Percentiles rank a stretch among this genome's conserved stretches.
Conservation (phyloP, 805 yeast genomes). For the Pichia manshurica region DNA sequence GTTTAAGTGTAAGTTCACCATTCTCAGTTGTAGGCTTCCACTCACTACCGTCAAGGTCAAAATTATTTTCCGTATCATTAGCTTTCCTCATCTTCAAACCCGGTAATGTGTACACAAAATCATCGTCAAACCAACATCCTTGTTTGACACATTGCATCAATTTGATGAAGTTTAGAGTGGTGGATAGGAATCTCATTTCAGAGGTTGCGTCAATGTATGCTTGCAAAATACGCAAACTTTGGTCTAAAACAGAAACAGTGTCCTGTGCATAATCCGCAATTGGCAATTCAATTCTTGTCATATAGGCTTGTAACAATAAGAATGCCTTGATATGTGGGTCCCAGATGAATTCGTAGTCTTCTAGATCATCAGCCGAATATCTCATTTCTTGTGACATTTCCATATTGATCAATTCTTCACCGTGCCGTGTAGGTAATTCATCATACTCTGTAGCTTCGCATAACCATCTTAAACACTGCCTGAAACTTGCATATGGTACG, state of each 20-base stretch:
- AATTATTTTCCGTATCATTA: slow-evolving; percentile 15
- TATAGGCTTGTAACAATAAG: slow-evolving; percentile 65
- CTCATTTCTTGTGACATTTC: slow-evolving; percentile 75
- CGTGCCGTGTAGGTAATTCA: slow-evolving; percentile 85
- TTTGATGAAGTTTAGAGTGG: slow-evolving; percentile 56
- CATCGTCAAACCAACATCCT: slow-evolving; percentile 79
- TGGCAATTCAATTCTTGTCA: slow-evolving; percentile 72
- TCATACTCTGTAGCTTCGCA: slow-evolving; percentile 71
- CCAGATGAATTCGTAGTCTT: slow-evolving; percentile 62
- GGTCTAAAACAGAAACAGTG: slow-evolving; percentile 88
- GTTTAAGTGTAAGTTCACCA: slow-evolving; percentile 29
- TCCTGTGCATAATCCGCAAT: slow-evolving; percentile 95
- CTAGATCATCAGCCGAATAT: slow-evolving; percentile 52
- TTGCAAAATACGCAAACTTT: slow-evolving; percentile 86
- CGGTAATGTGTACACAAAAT: slow-evolving; percentile 54
- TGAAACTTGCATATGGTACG: slow-evolving; percentile 38
- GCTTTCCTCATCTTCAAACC: slow-evolving; percentile 32
- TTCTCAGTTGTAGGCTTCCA: slow-evolving; percentile 1
- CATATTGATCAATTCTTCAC: slow-evolving; percentile 80
- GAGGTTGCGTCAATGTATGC: slow-evolving; percentile 88
- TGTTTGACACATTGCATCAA: slow-evolving; percentile 87
- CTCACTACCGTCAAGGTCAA: slow-evolving; percentile 32
- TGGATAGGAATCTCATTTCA: slow-evolving; percentile 65
- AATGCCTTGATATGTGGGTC: slow-evolving; percentile 83
- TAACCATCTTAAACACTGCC: slow-evolving; percentile 57